Evolutionary conservation across 2,329 filamentous ascomycete genomes (phyloP).

Genomic region (Bipolaris zeicola): DNA sequence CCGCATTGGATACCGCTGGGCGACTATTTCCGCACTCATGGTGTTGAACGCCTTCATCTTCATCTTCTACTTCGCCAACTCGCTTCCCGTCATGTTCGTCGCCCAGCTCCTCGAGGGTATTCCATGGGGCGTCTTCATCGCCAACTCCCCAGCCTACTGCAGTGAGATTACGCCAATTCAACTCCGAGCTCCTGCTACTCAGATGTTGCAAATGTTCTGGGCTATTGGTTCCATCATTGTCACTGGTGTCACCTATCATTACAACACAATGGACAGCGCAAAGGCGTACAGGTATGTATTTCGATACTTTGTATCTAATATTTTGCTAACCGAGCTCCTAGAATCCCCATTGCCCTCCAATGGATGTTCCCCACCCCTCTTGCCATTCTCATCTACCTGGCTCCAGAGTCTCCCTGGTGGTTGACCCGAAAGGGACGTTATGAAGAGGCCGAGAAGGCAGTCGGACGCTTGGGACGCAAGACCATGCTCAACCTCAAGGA

Average conservation of each 20-base stretch:
- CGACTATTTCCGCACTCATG: constrained; percentile 62
- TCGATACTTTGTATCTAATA: not conserved
- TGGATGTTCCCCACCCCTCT: constrained; percentile 55
- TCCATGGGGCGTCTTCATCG: constrained; percentile 70
- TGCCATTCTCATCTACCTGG: constrained; percentile 51
- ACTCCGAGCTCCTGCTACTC: constrained; percentile 63
- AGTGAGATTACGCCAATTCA: constrained; percentile 65
- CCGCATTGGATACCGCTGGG: constrained; percentile 64
- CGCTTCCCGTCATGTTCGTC: constrained; percentile 55
- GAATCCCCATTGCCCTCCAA: constrained; percentile 45
- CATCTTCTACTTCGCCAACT: constrained; percentile 62
- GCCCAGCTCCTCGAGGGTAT: constrained; percentile 66
- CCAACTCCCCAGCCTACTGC: constrained; percentile 68
- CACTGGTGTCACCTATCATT: constrained; percentile 61
- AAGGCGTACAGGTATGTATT: constrained; percentile 29
- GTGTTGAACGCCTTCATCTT: constrained; percentile 65
- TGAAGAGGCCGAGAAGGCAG: constrained; percentile 52
- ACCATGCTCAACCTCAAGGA: constrained; percentile 51
- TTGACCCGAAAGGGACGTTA: constrained; percentile 53
- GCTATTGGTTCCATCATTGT: constrained; percentile 67
- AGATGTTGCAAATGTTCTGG: constrained; percentile 71
- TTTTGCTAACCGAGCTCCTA: constrained; percentile 18
- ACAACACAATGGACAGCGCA: constrained; percentile 44
- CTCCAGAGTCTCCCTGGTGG: constrained; percentile 61
- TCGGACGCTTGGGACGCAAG: constrained; percentile 57